phyloP scores from a whole-genome alignment of 2,329 filamentous ascomycete genomes.

The Knufia fluminis region DNA sequence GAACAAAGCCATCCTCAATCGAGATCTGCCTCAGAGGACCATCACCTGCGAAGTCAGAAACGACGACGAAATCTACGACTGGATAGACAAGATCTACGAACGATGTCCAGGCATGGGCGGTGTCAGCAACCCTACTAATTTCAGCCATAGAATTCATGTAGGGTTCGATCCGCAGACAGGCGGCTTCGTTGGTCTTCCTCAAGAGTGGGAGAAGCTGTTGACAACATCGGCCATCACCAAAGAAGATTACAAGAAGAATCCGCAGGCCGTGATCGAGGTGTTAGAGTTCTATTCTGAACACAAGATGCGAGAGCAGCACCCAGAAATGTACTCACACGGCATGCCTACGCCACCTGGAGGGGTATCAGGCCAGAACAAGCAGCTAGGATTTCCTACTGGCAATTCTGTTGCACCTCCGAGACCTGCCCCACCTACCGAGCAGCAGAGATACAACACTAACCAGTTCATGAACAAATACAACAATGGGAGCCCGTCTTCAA shows the following conservation, averaged over 20 bases:
- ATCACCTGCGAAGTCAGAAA: conserved; percentile 89
- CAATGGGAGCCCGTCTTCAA: conserved; percentile 11
- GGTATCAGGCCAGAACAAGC: conserved; percentile 44
- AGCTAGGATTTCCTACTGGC: conserved; percentile 48
- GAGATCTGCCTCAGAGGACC: conserved; percentile 71
- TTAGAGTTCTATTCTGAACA: conserved; percentile 62
- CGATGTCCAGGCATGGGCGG: conserved; percentile 95
- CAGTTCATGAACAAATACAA: conserved; percentile 28
- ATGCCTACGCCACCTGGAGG: conserved; percentile 49
- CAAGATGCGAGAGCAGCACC: conserved; percentile 55
- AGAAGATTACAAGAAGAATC: conserved; percentile 96
- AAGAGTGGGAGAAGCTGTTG: conserved; percentile 93
- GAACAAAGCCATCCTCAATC: conserved; percentile 59
- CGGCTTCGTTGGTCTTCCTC: conserved; percentile 85
- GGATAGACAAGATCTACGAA: conserved; percentile 97
- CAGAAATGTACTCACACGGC: conserved; percentile 49
- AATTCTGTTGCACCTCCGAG: conserved; percentile 59
- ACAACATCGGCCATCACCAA: conserved; percentile 96
- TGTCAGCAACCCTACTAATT: conserved; percentile 97
- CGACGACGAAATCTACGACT: conserved; percentile 95
- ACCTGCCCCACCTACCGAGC: conserved; percentile 48
- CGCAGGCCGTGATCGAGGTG: conserved; percentile 63
- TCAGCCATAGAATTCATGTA: conserved; percentile 92
- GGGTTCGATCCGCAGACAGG: conserved; percentile 93
- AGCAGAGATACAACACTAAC: conserved; percentile 37